Base-by-base conservation (phyloP, 441 rosid species). In the Theobroma grandiflorum region DNA sequence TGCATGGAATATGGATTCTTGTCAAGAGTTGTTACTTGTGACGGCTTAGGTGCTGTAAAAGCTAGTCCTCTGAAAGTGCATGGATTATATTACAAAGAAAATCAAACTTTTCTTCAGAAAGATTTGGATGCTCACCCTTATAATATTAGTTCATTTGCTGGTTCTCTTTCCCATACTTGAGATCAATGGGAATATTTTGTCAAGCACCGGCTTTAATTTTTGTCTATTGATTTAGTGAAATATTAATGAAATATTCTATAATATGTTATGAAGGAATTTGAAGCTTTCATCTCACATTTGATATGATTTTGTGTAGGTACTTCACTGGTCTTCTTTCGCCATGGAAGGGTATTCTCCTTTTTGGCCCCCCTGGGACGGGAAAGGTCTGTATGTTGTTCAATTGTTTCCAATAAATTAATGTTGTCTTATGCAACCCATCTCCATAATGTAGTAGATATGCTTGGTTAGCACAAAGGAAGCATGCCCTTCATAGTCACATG, bases 351-450 rank as follows among this genome's bases (percentile, higher is more conserved):
- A 94, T 96, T 85, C 98, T 96, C 76, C 98, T 96, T 76, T 96
- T 96, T 80, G 98, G 99, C 37, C 99, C 99, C 49, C 96, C 99
- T 2, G 98, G 99, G 81, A 96, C 99, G 2, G 98, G 99, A 84
- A 96, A 96, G 99, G 99, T 96, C 20, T 45, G 81, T 71, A 57
- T 70, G 35, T 62, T 52, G 22, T 55, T 73, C n/a, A 55, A 6
- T 55, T 73, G 6, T 55, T 55, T 37, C 47, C 18, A 53, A 37
- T 37, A 53, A 53, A 53, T 53, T 53, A 63, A 72, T 53, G 42
- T 53, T 72, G 49, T 72, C 15, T 50, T 71, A 53, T 37, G 42
- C 49, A 52, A 18, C 0, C 35, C 62, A 9, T 37, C 45, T 53
- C 53, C 43, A 50, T 33, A 50, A 53, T 10, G 15, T 22, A 37